phyloP scores from a whole-genome alignment of 495 filamentous ascomycete species.

The Penicillium tannophilum region DNA sequence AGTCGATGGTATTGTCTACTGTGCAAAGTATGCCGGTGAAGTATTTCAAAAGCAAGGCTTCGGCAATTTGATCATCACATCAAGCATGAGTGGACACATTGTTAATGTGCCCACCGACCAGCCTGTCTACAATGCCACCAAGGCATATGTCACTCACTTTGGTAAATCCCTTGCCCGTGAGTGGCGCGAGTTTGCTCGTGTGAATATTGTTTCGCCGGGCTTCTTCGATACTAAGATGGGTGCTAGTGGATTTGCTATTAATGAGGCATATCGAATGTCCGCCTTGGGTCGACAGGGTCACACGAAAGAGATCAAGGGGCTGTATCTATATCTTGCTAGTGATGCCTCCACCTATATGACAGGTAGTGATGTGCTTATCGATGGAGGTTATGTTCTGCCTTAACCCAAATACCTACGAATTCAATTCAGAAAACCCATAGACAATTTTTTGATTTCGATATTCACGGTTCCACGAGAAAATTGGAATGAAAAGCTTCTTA shows the following conservation, averaged over 20 bases:
- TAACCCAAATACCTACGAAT: neutral
- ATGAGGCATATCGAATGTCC: constrained; percentile 63
- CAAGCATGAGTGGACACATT: constrained; percentile 76
- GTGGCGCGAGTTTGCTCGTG: constrained; percentile 64
- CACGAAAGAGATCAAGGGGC: constrained; percentile 66
- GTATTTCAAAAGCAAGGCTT: constrained; percentile 57
- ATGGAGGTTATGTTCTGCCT: constrained; percentile 57
- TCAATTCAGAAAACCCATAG: neutral
- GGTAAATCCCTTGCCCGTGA: constrained; percentile 69
- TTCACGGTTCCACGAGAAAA: neutral
- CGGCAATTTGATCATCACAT: constrained; percentile 75
- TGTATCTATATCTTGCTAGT: constrained; percentile 62
- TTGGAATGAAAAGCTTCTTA: too few relatives aligned
- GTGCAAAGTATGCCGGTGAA: constrained; percentile 47
- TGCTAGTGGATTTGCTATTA: constrained; percentile 51
- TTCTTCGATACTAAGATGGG: constrained; percentile 68
- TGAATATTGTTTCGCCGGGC: constrained; percentile 68
- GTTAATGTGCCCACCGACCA: constrained; percentile 70
- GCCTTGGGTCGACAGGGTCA: constrained; percentile 58
- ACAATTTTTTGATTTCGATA: neutral
- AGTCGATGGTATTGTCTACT: constrained; percentile 41
- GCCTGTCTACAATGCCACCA: constrained; percentile 69
- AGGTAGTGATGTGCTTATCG: constrained; percentile 60
- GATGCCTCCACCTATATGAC: constrained; percentile 72
- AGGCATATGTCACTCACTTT: constrained; percentile 68